phyloP scores from a whole-genome alignment of 257 asterid genomes.

The Misopates orontium region DNA sequence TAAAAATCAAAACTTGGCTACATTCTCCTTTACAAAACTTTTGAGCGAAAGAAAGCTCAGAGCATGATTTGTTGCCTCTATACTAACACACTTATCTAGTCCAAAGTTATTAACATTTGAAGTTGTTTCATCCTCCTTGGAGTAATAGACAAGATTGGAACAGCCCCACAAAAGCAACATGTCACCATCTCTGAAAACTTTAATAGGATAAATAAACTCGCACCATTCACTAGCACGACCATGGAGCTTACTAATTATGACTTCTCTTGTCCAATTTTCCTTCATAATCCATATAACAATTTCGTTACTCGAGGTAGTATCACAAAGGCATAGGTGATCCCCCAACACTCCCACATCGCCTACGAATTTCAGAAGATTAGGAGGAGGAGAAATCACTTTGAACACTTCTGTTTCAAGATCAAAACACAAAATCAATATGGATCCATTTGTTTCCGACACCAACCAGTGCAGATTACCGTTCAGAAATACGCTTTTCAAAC shows the following conservation, averaged over 20 bases:
- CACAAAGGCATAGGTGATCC: constrained; percentile 31
- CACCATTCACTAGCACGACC: neutral
- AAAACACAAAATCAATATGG: constrained; percentile 26
- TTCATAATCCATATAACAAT: constrained; percentile 48
- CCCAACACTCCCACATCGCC: constrained; percentile 27
- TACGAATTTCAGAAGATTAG: neutral
- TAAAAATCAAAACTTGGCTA: neutral
- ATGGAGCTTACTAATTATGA: constrained; percentile 23
- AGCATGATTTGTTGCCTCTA: constrained; percentile 19
- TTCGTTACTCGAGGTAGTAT: constrained; percentile 33
- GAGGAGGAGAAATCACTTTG: constrained; percentile 16
- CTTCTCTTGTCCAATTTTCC: constrained; percentile 43
- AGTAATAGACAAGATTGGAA: constrained; percentile 29
- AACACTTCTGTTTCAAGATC: constrained; percentile 42
- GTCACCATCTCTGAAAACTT: constrained; percentile 39
- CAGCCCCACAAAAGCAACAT: constrained; percentile 38
- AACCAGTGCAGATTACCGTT: constrained; percentile 54
- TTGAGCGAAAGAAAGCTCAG: constrained; percentile 38
- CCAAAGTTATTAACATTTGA: neutral
- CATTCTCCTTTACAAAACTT: constrained; percentile 24
- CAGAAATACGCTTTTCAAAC: constrained; percentile 19
- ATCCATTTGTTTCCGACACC: constrained; percentile 22
- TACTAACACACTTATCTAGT: neutral
- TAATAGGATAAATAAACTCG: constrained; percentile 26
- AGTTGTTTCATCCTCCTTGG: constrained; percentile 18